phyloP scores from a whole-genome alignment of 1,284 basidiomycete genomes.

The Mrakiaceae sp. region DNA sequence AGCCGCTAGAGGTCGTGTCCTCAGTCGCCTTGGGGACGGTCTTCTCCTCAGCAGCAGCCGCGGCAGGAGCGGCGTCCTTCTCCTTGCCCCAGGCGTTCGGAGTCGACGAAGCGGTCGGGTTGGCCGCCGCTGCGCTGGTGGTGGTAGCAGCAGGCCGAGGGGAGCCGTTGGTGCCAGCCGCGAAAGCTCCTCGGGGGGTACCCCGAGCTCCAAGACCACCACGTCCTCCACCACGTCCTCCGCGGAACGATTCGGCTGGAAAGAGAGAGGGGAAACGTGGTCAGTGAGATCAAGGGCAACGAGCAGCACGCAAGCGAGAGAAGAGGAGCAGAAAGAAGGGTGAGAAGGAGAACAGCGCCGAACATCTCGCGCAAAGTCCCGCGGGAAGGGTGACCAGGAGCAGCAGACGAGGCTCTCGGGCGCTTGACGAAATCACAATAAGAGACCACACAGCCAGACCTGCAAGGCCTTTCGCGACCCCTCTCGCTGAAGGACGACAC shows the following conservation, averaged over 20 bases:
- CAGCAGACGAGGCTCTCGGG: too few relatives aligned
- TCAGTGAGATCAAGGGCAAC: background rate
- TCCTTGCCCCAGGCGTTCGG: too few relatives aligned
- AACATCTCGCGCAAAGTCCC: too few relatives aligned
- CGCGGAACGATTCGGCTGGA: constrained; percentile 18
- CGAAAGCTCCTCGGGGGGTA: constrained; percentile 7
- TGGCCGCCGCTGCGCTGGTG: too few relatives aligned
- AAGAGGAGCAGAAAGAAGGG: background rate
- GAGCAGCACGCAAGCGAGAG: background rate
- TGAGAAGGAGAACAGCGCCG: background rate
- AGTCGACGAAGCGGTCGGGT: too few relatives aligned
- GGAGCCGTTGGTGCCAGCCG: too few relatives aligned
- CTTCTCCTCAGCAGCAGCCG: constrained; percentile 19
- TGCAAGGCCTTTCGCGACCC: too few relatives aligned
- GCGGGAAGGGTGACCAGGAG: too few relatives aligned
- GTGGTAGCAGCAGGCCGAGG: too few relatives aligned
- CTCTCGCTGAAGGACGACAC: too few relatives aligned
- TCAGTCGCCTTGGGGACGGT: background rate
- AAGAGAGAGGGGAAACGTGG: background rate
- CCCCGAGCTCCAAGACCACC: constrained; percentile 14
- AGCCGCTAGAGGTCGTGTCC: background rate
- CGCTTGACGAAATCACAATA: too few relatives aligned
- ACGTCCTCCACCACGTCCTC: constrained; percentile 26
- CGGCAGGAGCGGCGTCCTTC: constrained; percentile 22
- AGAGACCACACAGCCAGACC: too few relatives aligned